phyloP scores from a whole-genome alignment of 202 grass and related monocot genomes.

The Setaria viridis region DNA sequence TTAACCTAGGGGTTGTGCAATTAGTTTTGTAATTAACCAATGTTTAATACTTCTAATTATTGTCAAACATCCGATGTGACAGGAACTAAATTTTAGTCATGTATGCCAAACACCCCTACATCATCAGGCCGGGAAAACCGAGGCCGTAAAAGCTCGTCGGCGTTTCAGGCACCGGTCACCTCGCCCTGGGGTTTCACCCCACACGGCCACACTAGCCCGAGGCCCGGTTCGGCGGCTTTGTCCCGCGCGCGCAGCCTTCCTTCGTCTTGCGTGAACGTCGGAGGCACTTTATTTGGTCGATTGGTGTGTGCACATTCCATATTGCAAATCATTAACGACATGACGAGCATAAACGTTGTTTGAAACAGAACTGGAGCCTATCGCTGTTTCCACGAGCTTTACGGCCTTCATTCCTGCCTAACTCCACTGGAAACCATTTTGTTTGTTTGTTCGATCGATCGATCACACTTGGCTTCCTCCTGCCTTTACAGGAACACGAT shows the following conservation, averaged over 20 bases:
- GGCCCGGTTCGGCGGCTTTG: neutral
- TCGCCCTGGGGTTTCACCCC: neutral
- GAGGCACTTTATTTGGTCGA: too few species aligned
- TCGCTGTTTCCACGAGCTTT: neutral
- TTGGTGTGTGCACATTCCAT: neutral
- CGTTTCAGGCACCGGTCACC: conserved; percentile 18
- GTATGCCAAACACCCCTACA: too few species aligned
- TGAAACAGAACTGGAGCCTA: neutral
- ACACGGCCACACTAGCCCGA: too few species aligned
- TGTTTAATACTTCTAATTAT: too few species aligned
- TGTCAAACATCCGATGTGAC: too few species aligned
- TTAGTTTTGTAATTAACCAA: too few species aligned
- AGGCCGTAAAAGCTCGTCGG: neutral
- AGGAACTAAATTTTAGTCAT: too few species aligned
- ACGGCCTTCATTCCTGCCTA: conserved; percentile 17
- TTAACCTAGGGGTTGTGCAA: too few species aligned
- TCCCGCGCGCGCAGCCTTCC: neutral
- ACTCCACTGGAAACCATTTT: neutral
- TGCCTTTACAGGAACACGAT: neutral
- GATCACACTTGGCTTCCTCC: neutral
- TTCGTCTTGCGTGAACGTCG: neutral
- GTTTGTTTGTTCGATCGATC: neutral
- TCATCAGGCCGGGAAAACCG: neutral
- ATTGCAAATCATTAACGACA: neutral
- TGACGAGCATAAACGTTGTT: neutral